Evolutionary conservation across 1,139 yeast genomes (phyloP), one percentile per base, ranked within the genome.

Genomic region (Geotrichum phurueaensis): DNA sequence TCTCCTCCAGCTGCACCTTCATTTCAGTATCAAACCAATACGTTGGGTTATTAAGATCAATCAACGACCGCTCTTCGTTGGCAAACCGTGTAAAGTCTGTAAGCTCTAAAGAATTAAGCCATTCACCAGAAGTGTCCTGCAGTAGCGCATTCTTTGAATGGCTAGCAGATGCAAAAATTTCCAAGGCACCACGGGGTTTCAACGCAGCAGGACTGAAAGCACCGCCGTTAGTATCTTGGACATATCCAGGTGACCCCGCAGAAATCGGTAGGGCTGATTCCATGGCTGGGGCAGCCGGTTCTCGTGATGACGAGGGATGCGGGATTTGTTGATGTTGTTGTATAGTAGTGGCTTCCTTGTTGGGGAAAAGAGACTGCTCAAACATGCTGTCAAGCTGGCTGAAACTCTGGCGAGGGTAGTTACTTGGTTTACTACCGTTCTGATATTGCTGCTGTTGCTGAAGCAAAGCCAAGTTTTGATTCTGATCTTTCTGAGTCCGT

Each of bases 51-150:
- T 50, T 58, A 5, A 54, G 23, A 47, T 58, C 60, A 18, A 48
- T 49, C n/a, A 58, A 15, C 12, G 48, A 27, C 1, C 33, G 10
- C 15, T 33, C 51, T 5, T 51, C 54, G 33, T 51, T 43, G 7
- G 56, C 57, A 54, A 51, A 58, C 18, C 53, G 58, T 2, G 59
- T 50, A 25, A 61, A 59, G 31, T 59, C 63, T 3, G 51, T 15
- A 27, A 54, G 45, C 33, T 58, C 63, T 9, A 61, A 56, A 2
- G 62, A 56, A 47, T 61, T 57, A 22, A 61, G 56, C 63, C 63
- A 61, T 22, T 56, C 60, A 2, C 60, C 62, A 29, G 60, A 59
- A 9, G 45, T 39, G n/a, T 59, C 62, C n/a, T 51, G 57, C 20
- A 61, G 31, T 48, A 61, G 31, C n/a, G 51, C 57, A 45, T 53